phyloP scores from a whole-genome alignment of 495 filamentous ascomycete species.

The Xeromyces bisporus region DNA sequence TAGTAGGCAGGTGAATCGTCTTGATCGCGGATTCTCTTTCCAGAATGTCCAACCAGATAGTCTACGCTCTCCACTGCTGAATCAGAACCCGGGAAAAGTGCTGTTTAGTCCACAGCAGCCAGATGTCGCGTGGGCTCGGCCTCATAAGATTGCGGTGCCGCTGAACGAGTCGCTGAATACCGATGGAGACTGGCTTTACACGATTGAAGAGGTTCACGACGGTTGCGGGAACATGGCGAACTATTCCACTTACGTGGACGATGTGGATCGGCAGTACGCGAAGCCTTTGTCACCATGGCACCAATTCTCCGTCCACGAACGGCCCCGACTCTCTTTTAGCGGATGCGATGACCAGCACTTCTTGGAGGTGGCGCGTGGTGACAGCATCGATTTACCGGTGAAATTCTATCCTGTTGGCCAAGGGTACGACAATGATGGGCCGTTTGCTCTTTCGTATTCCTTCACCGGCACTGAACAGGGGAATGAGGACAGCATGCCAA shows the following conservation, averaged over 20 bases:
- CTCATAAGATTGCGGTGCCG: constrained; percentile 55
- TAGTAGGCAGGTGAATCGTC: constrained; percentile 61
- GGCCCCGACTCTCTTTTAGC: constrained; percentile 50
- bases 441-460: constrained; percentile 36
- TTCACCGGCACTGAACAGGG: constrained; percentile 46
- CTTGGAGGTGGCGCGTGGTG: constrained; percentile 65
- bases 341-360: constrained; percentile 64
- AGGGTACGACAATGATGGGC: constrained; percentile 26
- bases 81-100: constrained; percentile 33
- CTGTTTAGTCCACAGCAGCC: constrained; percentile 36
- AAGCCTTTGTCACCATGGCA: constrained; percentile 46
- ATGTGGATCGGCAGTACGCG: constrained; percentile 43
- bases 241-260: constrained; percentile 42
- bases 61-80: constrained; percentile 55
- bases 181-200: constrained; percentile 71
- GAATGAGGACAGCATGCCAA: constrained; percentile 35
- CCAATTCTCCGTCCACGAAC: constrained; percentile 77
- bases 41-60: constrained; percentile 86
- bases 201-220: constrained; percentile 81
- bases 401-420: constrained; percentile 45
- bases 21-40: constrained; percentile 59
- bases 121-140: constrained; percentile 61
- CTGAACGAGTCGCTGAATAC: constrained; percentile 73
- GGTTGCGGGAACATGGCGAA: constrained; percentile 73
- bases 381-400: constrained; percentile 50